phyloP scores from a whole-genome alignment of 352 stramenopile genomes.

The Blastocystis sp. region DNA sequence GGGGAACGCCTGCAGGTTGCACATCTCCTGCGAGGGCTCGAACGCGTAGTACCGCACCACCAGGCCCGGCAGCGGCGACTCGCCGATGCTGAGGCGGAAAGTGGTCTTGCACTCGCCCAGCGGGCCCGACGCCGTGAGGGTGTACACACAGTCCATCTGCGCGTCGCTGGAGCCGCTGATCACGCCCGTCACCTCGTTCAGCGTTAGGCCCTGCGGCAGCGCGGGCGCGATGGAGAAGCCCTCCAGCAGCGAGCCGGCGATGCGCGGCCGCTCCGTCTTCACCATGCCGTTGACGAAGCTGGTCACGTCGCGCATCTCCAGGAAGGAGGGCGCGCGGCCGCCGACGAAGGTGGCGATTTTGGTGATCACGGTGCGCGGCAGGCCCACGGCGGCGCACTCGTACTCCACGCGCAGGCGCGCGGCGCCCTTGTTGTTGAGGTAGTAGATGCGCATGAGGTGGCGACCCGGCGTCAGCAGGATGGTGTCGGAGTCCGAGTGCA shows the following conservation, averaged over 20 bases:
- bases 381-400: background rate
- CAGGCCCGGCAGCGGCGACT: background rate
- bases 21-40: background rate
- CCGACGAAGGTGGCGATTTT: constrained; percentile 19
- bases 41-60: background rate
- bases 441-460: constrained; percentile 39
- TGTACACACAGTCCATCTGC: background rate
- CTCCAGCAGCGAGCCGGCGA: background rate
- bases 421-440: background rate
- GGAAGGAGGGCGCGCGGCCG: constrained; percentile 31
- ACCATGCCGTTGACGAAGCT: background rate
- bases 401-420: constrained; percentile 14
- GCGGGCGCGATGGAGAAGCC: constrained; percentile 12
- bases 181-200: background rate
- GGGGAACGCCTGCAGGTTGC: constrained; percentile 4
- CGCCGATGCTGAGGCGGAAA: background rate
- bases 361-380: constrained; percentile 3
- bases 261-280: background rate
- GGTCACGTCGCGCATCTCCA: background rate
- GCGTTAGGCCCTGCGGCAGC: background rate
- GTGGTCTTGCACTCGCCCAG: background rate
- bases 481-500: background rate
- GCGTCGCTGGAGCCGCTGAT: background rate
- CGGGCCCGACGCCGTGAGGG: background rate
- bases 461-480: background rate